Percentiles rank a stretch among this genome's conserved stretches.
These are phyloP conservation scores for Diplodia corticola DNA, from an alignment of 2,329 filamentous ascomycete species.

Conservation along the genomic window DNA sequence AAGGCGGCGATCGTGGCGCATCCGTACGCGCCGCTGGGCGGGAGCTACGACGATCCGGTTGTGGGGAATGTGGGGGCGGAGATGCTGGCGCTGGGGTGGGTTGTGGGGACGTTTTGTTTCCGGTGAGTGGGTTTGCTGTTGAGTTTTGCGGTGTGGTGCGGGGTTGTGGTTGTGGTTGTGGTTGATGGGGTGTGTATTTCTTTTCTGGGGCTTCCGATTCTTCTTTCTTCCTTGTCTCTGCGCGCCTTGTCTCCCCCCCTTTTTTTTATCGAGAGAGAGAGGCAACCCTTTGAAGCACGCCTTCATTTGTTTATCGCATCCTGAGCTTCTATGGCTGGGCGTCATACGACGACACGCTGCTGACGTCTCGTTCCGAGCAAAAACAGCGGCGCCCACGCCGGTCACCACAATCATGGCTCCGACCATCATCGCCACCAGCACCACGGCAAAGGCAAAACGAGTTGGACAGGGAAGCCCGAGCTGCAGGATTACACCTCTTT, in stretches of 20 bases:
- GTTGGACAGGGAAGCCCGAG: slow-evolving; percentile 84
- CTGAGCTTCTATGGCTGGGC: not conserved
- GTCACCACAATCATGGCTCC: not conserved
- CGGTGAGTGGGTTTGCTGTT: slow-evolving; percentile 59
- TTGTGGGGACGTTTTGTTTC: slow-evolving; percentile 91
- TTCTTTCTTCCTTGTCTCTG: not conserved
- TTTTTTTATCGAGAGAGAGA: not conserved
- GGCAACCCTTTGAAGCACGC: too few relatives aligned
- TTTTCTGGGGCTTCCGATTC: not conserved
- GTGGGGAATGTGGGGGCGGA: slow-evolving; percentile 65
- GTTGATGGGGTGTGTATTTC: not conserved
- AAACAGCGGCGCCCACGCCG: slow-evolving; percentile 70
- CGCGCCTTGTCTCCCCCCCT: not conserved
- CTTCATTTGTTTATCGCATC: too few relatives aligned
- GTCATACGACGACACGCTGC: not conserved
- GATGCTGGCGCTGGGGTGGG: slow-evolving; percentile 67
- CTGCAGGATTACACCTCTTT: slow-evolving; percentile 79
- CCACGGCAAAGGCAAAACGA: slow-evolving; percentile 67
- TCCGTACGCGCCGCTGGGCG: slow-evolving; percentile 86
- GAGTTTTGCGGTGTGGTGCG: too few relatives aligned
- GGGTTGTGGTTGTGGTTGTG: not conserved
- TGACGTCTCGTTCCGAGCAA: not conserved
- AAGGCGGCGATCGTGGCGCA: slow-evolving; percentile 70
- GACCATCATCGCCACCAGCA: not conserved
- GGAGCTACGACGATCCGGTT: slow-evolving; percentile 78